These are phyloP conservation scores for Immersiporthe knoxdaviesiana DNA, from an alignment of 2,329 filamentous ascomycete genomes.

Conservation along the genomic window DNA sequence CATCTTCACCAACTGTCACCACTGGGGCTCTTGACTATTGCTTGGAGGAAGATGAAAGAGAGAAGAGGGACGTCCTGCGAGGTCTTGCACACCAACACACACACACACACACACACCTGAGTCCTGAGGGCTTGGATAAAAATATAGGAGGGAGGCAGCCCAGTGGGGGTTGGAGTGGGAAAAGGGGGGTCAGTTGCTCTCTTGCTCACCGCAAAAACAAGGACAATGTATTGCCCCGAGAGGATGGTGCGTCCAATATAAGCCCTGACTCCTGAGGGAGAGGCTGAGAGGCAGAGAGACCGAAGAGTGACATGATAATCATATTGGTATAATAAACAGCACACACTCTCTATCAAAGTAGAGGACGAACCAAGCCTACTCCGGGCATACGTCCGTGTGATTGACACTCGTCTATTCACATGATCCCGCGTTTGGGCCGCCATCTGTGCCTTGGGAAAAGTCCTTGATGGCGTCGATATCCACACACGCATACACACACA, in stretches of 20 bases:
- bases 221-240: not conserved
- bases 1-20: constrained; percentile 19
- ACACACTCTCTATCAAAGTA: not conserved
- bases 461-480: not conserved
- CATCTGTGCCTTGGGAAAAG: not conserved
- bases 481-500: not conserved
- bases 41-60: not conserved
- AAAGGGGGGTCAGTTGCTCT: not conserved
- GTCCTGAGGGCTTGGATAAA: no score
- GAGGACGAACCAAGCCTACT: not conserved
- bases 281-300: not conserved
- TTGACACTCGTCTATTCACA: not conserved
- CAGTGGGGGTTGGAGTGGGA: no score
- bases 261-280: not conserved
- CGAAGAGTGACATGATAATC: not conserved
- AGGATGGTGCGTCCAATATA: not conserved
- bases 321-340: not conserved
- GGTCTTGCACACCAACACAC: no score
- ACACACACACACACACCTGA: no score
- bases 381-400: not conserved
- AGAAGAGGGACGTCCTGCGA: not conserved
- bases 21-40: not conserved
- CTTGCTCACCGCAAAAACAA: not conserved
- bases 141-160: not conserved
- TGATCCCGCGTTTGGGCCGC: constrained; percentile 1